phyloP scores from a whole-genome alignment of 495 filamentous ascomycete species.

The Tuber brumale region DNA sequence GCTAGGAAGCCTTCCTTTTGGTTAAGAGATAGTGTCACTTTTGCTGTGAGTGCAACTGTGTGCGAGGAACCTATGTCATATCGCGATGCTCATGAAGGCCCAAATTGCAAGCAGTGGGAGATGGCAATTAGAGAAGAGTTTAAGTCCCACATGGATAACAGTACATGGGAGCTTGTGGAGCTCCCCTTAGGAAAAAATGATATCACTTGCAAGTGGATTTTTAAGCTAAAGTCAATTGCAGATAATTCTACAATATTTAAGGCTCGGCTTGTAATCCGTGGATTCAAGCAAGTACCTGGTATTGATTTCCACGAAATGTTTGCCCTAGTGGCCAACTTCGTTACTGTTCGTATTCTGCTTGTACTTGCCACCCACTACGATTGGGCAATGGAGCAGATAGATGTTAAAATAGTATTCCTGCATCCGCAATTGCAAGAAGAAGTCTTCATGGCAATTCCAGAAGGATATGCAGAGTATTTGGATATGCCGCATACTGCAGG shows the following conservation, averaged over 20 bases:
- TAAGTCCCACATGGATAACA: not conserved
- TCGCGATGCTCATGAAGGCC: not conserved
- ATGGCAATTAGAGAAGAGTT: not conserved
- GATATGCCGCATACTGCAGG: not conserved
- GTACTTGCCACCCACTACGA: no score
- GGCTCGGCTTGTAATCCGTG: not conserved
- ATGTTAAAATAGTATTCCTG: no score
- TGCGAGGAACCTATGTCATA: not conserved
- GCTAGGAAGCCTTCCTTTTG: not conserved
- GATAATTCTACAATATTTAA: not conserved
- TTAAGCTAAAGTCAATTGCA: not conserved
- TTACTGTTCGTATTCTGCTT: not conserved
- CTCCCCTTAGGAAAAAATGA: not conserved
- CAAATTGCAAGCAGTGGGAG: not conserved
- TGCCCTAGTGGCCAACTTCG: not conserved
- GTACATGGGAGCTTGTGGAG: not conserved
- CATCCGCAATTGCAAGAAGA: no score
- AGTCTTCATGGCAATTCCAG: no score
- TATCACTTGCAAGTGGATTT: not conserved
- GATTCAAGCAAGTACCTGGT: not conserved
- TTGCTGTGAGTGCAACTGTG: not conserved
- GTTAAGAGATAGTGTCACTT: not conserved
- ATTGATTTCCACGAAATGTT: not conserved
- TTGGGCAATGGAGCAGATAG: no score
- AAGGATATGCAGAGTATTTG: not conserved